phyloP scores from a whole-genome alignment of 495 filamentous ascomycete species.

The Endocarpon pusillum region DNA sequence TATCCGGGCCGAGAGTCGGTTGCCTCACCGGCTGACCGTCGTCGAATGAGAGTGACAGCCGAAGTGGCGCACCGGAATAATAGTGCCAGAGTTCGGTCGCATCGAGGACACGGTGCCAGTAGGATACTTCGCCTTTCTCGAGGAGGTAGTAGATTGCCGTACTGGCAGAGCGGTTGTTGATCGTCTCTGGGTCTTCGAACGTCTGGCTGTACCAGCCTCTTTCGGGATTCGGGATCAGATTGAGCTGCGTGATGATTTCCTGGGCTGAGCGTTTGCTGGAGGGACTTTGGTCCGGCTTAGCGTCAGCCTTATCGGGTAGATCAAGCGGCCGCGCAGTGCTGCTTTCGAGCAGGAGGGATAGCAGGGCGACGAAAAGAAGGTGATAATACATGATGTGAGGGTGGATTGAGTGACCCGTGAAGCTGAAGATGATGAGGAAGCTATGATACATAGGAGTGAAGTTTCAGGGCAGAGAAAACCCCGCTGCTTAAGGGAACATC shows the following conservation, averaged over 20 bases:
- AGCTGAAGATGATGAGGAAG: no score
- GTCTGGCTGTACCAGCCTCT: constrained; percentile 31
- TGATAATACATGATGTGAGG: no score
- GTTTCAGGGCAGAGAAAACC: no score
- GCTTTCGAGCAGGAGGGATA: no score
- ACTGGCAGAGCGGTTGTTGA: constrained; percentile 23
- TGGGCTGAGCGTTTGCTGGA: no score
- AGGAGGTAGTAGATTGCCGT: constrained; percentile 34
- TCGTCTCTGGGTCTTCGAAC: constrained; percentile 19
- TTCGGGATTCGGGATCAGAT: constrained; percentile 24
- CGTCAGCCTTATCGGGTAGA: no score
- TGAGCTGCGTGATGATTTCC: constrained; percentile 21
- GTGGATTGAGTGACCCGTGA: no score
- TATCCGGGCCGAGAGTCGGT: constrained; percentile 18
- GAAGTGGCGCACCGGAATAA: constrained; percentile 30
- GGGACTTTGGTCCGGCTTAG: no score
- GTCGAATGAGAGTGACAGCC: constrained; percentile 20
- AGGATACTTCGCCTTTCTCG: constrained; percentile 21
- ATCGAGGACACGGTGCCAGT: constrained; percentile 29
- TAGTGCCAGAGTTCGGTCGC: constrained; percentile 32
- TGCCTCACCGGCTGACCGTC: constrained; percentile 15
- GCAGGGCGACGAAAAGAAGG: no score
- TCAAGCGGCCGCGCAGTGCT: no score
- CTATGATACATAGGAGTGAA: no score
- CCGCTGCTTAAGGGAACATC: no score